Evolutionary conservation across 345 rosid genomes (phyloP).

Genomic region (Arabis hirsuta): DNA sequence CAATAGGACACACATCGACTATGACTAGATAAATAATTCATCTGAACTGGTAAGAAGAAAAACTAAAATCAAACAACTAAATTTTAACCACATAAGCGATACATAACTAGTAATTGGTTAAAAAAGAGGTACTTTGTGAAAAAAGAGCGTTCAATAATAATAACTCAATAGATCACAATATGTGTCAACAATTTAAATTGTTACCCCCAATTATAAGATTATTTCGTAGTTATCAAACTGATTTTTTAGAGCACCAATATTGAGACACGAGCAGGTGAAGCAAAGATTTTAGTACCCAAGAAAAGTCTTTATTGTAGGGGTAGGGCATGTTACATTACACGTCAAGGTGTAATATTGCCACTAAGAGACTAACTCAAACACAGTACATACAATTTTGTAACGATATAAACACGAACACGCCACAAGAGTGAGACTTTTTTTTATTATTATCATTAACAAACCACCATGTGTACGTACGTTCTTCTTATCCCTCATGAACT

Average conservation of each 20-base stretch:
- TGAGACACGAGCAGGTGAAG: background rate
- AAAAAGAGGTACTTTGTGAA: too few species aligned
- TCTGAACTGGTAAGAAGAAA: too few species aligned
- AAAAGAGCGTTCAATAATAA: too few species aligned
- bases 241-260: background rate
- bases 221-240: background rate
- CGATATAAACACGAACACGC: slow-evolving; percentile 21
- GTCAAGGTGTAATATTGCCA: slow-evolving; percentile 18
- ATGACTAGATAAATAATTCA: too few species aligned
- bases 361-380: slow-evolving; percentile 1
- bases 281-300: slow-evolving; percentile 7
- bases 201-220: too few species aligned
- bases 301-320: slow-evolving; percentile 7
- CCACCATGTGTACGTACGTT: slow-evolving; percentile 8
- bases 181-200: too few species aligned
- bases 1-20: too few species aligned
- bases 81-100: too few species aligned
- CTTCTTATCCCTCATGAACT: background rate
- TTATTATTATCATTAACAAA: slow-evolving; percentile 16
- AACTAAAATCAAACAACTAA: too few species aligned
- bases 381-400: background rate
- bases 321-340: slow-evolving; percentile 25
- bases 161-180: too few species aligned
- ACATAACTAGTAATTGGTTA: too few species aligned
- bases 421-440: slow-evolving; percentile 7